A percentile compares a stretch with the other conserved stretches of the same genome.
Conservation (phyloP, 2,329 filamentous ascomycete genomes). For the Aspergillus hiratsukae region DNA sequence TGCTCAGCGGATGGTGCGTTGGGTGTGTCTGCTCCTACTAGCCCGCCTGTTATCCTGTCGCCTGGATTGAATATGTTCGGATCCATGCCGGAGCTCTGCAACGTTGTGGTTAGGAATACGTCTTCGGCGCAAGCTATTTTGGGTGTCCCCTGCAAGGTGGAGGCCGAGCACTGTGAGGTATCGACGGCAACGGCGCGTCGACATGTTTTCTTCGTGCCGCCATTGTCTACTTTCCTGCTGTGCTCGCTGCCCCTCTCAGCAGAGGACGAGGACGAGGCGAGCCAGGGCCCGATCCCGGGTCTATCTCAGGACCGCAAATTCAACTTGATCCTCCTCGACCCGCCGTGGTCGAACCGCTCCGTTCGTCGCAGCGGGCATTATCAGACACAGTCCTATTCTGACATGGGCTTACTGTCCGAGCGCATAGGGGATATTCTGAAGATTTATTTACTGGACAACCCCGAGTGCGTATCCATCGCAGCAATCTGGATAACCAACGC, state of each 20-base stretch:
- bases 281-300: constrained; percentile 20
- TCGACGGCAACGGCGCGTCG: constrained; percentile 1
- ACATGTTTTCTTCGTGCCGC: constrained; percentile 43
- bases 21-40: not conserved
- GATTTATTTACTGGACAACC: constrained; percentile 33
- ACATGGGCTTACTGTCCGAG: constrained; percentile 25
- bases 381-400: constrained; percentile 28
- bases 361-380: constrained; percentile 52
- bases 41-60: constrained; percentile 32
- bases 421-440: constrained; percentile 44
- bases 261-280: constrained; percentile 2
- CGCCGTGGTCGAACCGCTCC: constrained; percentile 61
- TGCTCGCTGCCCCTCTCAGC: constrained; percentile 28
- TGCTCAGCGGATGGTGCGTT: not conserved
- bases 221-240: constrained; percentile 46
- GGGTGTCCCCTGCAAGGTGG: constrained; percentile 4
- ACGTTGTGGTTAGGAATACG: constrained; percentile 28
- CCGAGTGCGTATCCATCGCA: constrained; percentile 34
- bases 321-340: constrained; percentile 58
- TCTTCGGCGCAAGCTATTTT: constrained; percentile 17
- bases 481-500: constrained; percentile 62
- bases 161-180: not conserved
- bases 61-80: constrained; percentile 29
- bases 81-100: constrained; percentile 18
- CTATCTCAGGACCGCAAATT: constrained; percentile 40